Percentiles rank a stretch among this genome's conserved stretches.
phyloP scores from a whole-genome alignment of 306 rosid genomes.

The Trifolium repens region DNA sequence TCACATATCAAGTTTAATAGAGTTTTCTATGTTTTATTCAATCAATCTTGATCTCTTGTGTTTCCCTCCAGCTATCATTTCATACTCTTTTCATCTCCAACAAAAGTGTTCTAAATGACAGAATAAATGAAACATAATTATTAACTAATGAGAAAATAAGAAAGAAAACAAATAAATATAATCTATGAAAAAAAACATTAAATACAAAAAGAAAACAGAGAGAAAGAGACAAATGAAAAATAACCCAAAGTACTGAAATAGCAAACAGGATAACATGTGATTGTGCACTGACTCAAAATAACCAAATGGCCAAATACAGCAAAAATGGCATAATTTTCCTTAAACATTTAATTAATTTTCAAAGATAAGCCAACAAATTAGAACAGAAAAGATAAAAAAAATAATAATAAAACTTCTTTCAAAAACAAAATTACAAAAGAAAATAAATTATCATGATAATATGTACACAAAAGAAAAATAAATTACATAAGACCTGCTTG shows the following conservation, averaged over 20 bases:
- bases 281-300: background rate
- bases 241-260: slow-evolving; percentile 3
- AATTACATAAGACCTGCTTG: no score
- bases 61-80: background rate
- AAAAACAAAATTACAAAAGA: no score
- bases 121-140: background rate
- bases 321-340: background rate
- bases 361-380: background rate
- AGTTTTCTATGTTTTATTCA: slow-evolving; percentile 1
- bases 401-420: background rate
- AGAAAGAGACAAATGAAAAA: slow-evolving; percentile 4
- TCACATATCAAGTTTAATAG: background rate
- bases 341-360: background rate
- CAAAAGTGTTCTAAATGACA: slow-evolving; percentile 1
- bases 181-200: background rate
- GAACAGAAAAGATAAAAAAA: slow-evolving; percentile 2
- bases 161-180: slow-evolving; percentile 13
- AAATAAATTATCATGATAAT: no score
- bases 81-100: background rate
- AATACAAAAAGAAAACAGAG: background rate
- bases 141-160: background rate
- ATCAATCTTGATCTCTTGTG: background rate
- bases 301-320: background rate
- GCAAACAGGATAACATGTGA: slow-evolving; percentile 1
- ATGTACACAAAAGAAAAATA: no score